These are phyloP conservation scores for Ceratobasidium sp. DNA, from an alignment of 1,284 basidiomycete genomes.

Conservation along the genomic window DNA sequence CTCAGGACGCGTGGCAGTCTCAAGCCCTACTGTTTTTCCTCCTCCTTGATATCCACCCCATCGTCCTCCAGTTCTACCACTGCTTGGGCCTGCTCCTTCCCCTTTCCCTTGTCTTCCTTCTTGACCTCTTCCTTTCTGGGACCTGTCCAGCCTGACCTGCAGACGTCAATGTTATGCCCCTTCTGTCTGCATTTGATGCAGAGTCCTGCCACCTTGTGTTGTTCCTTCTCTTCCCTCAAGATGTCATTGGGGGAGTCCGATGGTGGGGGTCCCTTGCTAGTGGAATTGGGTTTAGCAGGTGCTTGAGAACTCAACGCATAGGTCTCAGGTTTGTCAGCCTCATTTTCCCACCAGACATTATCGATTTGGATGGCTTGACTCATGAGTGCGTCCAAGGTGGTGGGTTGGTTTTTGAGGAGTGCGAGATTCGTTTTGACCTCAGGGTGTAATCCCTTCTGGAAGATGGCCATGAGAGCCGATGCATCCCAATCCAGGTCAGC, in stretches of 20 bases:
- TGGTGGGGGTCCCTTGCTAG: no score
- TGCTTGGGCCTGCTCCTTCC: background rate
- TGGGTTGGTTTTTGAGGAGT: background rate
- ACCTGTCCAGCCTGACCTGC: background rate
- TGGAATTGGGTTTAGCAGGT: no score
- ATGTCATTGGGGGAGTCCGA: conserved; percentile 1
- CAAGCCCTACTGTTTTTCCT: background rate
- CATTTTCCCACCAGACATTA: background rate
- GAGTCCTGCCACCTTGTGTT: background rate
- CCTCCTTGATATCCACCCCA: background rate
- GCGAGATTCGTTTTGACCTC: background rate
- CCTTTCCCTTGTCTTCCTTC: background rate
- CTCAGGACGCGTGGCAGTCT: background rate
- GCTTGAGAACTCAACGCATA: no score
- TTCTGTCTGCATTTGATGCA: conserved; percentile 19
- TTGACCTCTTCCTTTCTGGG: background rate
- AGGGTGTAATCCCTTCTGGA: background rate
- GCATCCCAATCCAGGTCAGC: background rate
- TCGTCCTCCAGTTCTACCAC: background rate
- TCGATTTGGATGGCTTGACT: background rate
- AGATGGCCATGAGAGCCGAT: background rate
- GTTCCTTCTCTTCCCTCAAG: background rate
- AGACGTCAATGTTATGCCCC: conserved; percentile 3
- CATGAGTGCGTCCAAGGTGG: no score
- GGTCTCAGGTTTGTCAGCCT: background rate